Evolutionary conservation across 2,329 filamentous ascomycete species (phyloP).

Genomic region (Hawksworthiomyces lignivorus): DNA sequence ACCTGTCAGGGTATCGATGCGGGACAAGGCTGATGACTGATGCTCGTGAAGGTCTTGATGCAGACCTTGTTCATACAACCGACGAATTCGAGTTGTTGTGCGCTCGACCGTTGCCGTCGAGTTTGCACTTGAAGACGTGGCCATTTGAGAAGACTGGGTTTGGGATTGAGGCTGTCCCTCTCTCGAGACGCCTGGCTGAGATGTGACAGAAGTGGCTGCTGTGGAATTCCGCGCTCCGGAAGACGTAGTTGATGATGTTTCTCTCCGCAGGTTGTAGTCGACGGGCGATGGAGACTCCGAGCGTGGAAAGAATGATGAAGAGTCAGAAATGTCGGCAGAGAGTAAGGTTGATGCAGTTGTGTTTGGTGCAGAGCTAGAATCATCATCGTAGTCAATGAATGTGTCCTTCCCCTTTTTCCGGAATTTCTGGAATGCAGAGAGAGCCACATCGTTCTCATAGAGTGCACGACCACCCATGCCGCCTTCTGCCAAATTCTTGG

Average conservation of each 20-base stretch:
- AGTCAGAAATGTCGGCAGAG: slow-evolving; percentile 31
- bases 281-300: slow-evolving; percentile 50
- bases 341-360: slow-evolving; percentile 15
- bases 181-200: slow-evolving; percentile 49
- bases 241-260: slow-evolving; percentile 80
- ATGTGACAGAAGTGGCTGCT: slow-evolving; percentile 81
- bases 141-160: slow-evolving; percentile 19
- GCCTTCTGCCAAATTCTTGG: slow-evolving; percentile 34
- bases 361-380: slow-evolving; percentile 17
- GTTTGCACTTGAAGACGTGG: slow-evolving; percentile 24
- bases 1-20: slow-evolving; percentile 70
- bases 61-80: slow-evolving; percentile 77
- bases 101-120: slow-evolving; percentile 48
- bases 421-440: slow-evolving; percentile 77
- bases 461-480: slow-evolving; percentile 59
- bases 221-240: slow-evolving; percentile 70
- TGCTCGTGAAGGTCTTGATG: slow-evolving; percentile 75
- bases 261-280: slow-evolving; percentile 66
- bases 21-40: slow-evolving; percentile 66
- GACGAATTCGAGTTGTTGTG: slow-evolving; percentile 59
- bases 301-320: slow-evolving; percentile 23
- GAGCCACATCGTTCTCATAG: slow-evolving; percentile 79
- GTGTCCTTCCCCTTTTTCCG: slow-evolving; percentile 51
- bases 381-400: slow-evolving; percentile 6
- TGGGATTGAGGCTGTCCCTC: slow-evolving; percentile 31